Base-by-base conservation (phyloP, 306 rosid genomes). In the Gastrolobium bilobum region DNA sequence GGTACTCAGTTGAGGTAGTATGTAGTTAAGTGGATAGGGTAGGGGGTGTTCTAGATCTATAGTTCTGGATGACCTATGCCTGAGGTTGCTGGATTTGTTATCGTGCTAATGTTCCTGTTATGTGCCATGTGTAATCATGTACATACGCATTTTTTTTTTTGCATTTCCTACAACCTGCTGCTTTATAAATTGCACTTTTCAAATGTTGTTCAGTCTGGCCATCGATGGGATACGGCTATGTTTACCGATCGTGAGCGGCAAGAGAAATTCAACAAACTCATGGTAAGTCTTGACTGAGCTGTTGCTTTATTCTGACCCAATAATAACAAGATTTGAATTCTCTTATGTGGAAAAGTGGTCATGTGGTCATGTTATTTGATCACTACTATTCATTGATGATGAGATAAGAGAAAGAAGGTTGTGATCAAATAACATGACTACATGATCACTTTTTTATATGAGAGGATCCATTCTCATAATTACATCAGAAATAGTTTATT, bases 251-350 rank as follows among this genome's bases (percentile, higher is more conserved):
- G 83, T 10, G 99, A 96, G 80, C 90, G 99, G 73, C 99, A 93
- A 84, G 98, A 96, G 69, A 96, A 96, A 71, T 96, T 96, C 92
- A 93, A 93, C 78, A 96, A 93, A 89, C 99, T 96, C 93, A 96
- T 96, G 99, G 99, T 96, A 86, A 81, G 82, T 83, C 38, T 81
- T 46, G 48, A n/a, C 78, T 72, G 39, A 75, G 33, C 14, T 0
- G 53, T 34, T 63, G 34, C 35, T 77, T 15, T 56, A 66, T 75
- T 73, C 46, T 62, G 35, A 50, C 63, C 40, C 48, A 43, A 46
- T 44, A 65, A 73, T 59, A 75, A 69, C 58, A 20, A 0, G 26
- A 20, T 20, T 20, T 20, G 26, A 1, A 20, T 20, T 20, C 26
- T 20, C 1, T 20, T 1, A 20, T 20, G 26, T 20, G 26, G 1